Evolutionary conservation across 768 basidiomycete species (phyloP), one percentile per base, ranked within the genome.

Genomic region (Leccinum subgranulosum): DNA sequence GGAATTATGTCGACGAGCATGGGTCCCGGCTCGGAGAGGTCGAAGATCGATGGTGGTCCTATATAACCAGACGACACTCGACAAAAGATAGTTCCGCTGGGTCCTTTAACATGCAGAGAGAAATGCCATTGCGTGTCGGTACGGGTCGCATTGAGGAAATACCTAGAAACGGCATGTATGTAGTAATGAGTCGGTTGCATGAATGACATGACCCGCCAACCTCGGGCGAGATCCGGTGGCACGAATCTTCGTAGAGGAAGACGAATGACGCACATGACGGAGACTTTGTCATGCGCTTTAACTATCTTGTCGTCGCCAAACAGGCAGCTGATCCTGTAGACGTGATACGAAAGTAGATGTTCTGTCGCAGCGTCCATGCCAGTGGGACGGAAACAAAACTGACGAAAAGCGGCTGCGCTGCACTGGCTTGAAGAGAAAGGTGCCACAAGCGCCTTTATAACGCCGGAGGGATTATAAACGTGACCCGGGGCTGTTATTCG

Each of bases 281-380:
- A 68, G 19, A 45, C 33, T 43, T 60, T 69, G 36, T 70, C 70
- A 29, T 64, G 63, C 2, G 64, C 70, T 50, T 61, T 70, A 23
- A 70, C 19, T 48, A 70, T 29, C 51, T 55, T 65, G 23, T 68
- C 57, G 47, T 66, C 64, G n/a, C 68, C 59, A n/a, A 70, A 50
- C 25, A 70, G 48, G 21, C 69, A 54, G 6, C 66, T 66, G 4
- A 64, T 50, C 39, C 62, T 64, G 57, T 68, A 72, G 31, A 70
- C 59, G 48, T 72, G 69, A 29, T 70, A 53, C 10, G 64, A 68
- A 15, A 61, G 34, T 15, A 41, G 49, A 15, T 47, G 58, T 36
- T 55, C 60, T 46, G 45, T 23, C 15, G 31, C 23, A 28, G 47
- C 45, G 4, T 28, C 36, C 56, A 61, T 64, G 23, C 23, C 3